Evolutionary conservation across 148 eudicot species (phyloP).

Genomic region (Camellia granthamiana): DNA sequence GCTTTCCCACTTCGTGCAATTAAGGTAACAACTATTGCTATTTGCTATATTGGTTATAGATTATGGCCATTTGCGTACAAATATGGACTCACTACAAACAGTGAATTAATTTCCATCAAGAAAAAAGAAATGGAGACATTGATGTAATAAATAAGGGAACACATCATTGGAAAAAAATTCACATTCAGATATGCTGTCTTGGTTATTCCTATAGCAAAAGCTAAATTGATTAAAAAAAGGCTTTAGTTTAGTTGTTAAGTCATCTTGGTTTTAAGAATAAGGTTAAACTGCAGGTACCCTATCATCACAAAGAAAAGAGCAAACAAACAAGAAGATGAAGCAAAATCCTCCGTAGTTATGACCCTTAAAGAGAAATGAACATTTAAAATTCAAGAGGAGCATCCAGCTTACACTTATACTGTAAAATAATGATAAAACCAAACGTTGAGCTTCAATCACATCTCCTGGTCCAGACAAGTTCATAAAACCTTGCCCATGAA

Average conservation of each 20-base stretch:
- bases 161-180: neutral
- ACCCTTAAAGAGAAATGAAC: neutral
- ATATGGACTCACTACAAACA: neutral
- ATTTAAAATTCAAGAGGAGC: neutral
- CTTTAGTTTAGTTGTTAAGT: neutral
- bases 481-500: conserved; percentile 93
- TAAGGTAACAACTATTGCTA: too few species aligned
- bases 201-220: neutral
- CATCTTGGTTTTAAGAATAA: neutral
- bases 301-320: neutral
- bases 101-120: neutral
- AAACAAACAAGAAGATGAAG: neutral
- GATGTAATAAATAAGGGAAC: neutral
- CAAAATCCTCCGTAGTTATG: neutral
- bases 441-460: conserved; percentile 89
- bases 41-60: neutral
- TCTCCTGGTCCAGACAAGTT: conserved; percentile 93
- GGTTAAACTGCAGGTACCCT: conserved; percentile 6
- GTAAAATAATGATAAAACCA: conserved; percentile 81
- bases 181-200: neutral
- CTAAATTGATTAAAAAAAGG: neutral
- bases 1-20: too few species aligned
- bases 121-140: neutral
- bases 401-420: conserved; percentile 63
- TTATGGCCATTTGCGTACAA: neutral